Conservation (phyloP, 495 filamentous ascomycete genomes). For the Cercophora newfieldiana region DNA sequence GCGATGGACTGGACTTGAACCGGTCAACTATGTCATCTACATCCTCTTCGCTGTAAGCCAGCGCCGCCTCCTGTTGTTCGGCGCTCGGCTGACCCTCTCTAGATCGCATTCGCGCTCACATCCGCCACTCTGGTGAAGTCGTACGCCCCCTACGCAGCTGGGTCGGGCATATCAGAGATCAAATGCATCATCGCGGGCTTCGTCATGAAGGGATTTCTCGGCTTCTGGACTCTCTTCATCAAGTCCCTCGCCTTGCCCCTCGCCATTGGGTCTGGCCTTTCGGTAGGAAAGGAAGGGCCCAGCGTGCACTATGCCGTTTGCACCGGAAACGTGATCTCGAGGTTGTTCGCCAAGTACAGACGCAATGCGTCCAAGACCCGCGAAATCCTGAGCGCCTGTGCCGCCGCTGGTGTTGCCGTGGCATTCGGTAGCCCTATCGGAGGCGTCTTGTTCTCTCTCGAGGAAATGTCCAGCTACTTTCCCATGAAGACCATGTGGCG, state of each 20-base stretch:
- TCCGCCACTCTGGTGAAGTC: slow-evolving; percentile 85
- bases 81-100: slow-evolving; percentile 17
- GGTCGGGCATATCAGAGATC: slow-evolving; percentile 97
- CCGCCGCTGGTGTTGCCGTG: slow-evolving; percentile 92
- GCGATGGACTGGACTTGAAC: slow-evolving; percentile 75
- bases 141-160: slow-evolving; percentile 95
- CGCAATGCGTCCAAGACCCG: slow-evolving; percentile 91
- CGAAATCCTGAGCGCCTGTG: slow-evolving; percentile 92
- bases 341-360: slow-evolving; percentile 89
- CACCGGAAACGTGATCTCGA: slow-evolving; percentile 94
- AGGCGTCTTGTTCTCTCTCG: slow-evolving; percentile 92
- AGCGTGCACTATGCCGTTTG: slow-evolving; percentile 98
- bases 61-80: neutral
- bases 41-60: slow-evolving; percentile 81
- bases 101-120: slow-evolving; percentile 80
- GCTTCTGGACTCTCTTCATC: slow-evolving; percentile 88
- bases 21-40: slow-evolving; percentile 85
- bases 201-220: slow-evolving; percentile 97
- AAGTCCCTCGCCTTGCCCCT: slow-evolving; percentile 91
- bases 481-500: slow-evolving; percentile 97
- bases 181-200: slow-evolving; percentile 99
- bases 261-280: slow-evolving; percentile 91
- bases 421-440: slow-evolving; percentile 98
- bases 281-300: slow-evolving; percentile 95
- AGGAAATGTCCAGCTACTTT: slow-evolving; percentile 99